Base-by-base conservation (phyloP, 805 yeast genomes). In the Yarrowia sp. region DNA sequence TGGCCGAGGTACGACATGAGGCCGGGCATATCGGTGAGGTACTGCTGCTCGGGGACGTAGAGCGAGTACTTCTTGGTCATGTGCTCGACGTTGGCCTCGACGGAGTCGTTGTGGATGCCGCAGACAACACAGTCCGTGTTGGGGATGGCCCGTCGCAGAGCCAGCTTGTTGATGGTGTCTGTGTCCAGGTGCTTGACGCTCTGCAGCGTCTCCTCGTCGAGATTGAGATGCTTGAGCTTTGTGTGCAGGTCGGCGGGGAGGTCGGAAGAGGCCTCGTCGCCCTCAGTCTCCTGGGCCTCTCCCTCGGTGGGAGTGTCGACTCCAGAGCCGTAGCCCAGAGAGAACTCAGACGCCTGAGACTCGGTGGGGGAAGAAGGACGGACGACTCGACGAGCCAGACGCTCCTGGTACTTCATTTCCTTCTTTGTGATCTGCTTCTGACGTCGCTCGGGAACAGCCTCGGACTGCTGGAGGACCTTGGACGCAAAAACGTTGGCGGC, bases 21-120 rank as follows among this genome's bases (percentile, higher is more conserved):
- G 0, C 97, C 98, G 38, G 77, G 79, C 53, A 82, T 75, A 71
- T 92, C 90, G 0, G 74, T 76, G 51, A 94, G 77, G 68, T 83
- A 91, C 14, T 82, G 79, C 64, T 79, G 77, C 72, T 94, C 97
- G 0, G 99, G 99, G 6, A 94, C 80, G 65, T 87, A 94, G 42
- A 94, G 78, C 1, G 98, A 98, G 73, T 88, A 97, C 35, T 73
- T 77, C 63, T 79, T 80, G 69, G 82, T 84, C 96, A 94, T 87
- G 72, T 94, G 97, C 27, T 78, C 79, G 29, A 87, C 80, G 65
- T 86, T 86, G 33, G 76, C 78, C 67, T 85, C 88, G 16, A 84
- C 70, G 27, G 81, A 83, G 13, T 70, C 74, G 64, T 83, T 80
- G 58, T 81, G 77, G 27, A 74, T 68, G 27, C 85, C 86, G 73